Base-by-base conservation (phyloP, 345 rosid genomes). In the Pistacia vera region DNA sequence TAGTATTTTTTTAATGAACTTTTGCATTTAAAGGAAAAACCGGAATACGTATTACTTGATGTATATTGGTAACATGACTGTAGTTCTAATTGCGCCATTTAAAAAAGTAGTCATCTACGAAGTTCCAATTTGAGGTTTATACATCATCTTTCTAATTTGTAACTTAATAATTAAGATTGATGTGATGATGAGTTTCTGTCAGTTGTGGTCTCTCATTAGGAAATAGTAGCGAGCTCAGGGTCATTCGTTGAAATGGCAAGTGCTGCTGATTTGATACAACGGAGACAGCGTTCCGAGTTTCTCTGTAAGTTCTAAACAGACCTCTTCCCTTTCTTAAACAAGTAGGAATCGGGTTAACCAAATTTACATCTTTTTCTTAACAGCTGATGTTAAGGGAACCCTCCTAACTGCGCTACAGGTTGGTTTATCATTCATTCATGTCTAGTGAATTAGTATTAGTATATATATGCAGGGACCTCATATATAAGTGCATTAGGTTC, bases 211-310 rank as follows among this genome's bases (percentile, higher is more conserved):
- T 82, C 69, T 78, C 78, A 82, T 79, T 86, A 93, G 98, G 99
- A 85, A 83, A 41, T 95, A 68, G 72, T 88, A 68, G 84, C 85
- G 51, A 87, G 91, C 81, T 91, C 90, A 25, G 93, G 84, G 80
- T 75, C 88, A 57, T 88, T 83, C 68, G 79, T 88, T 66, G 88
- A 80, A 83, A 77, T 72, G 70, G 96, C 96, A 48, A 79, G 78
- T 73, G 98, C 96, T 75, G 99, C 98, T 76, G 98, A 95, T 75
- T 77, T 95, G 81, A 92, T 89, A 72, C 99, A 95, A 63, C 96
- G 89, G 35, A 85, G 98, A 66, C 99, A 95, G 63, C 91, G 96
- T n/a, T 93, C 97, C 2, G 98, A 91, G 71, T 88, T 93, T 75
- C 91, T 71, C 33, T 85, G 97, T 93, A 76, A 83, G 97, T 57